These are phyloP conservation scores for Suhomyces bolitotheri DNA, from an alignment of 1,139 yeast genomes.

Conservation along the genomic window DNA sequence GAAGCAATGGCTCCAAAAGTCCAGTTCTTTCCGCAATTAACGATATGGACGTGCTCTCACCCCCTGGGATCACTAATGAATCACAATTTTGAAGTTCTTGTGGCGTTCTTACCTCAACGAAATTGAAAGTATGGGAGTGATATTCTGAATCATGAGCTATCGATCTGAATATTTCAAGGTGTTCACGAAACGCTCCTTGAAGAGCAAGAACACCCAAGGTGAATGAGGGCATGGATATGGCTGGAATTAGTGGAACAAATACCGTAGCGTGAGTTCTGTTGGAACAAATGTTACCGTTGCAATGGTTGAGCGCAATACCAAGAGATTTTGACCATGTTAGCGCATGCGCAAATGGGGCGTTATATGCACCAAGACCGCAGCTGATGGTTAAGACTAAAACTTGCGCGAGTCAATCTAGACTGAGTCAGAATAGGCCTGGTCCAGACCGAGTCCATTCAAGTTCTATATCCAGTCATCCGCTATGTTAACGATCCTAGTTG, in stretches of 20 bases:
- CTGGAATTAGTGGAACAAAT: neutral
- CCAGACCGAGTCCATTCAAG: no score
- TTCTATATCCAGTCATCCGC: no score
- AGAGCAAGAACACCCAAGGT: slow-evolving; percentile 70
- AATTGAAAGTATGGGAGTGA: slow-evolving; percentile 21
- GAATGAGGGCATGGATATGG: slow-evolving; percentile 6
- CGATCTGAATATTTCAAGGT: slow-evolving; percentile 51
- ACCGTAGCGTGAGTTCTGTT: neutral
- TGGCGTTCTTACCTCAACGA: slow-evolving; percentile 55
- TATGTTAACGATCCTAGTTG: no score
- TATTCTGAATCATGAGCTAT: slow-evolving; percentile 32
- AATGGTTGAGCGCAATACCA: no score
- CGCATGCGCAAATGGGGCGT: neutral
- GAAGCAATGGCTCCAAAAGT: slow-evolving; percentile 54
- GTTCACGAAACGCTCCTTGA: slow-evolving; percentile 81
- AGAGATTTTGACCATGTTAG: no score
- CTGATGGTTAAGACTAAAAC: no score
- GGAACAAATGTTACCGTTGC: no score
- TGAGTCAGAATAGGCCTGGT: no score
- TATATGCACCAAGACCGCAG: no score
- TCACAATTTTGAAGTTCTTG: slow-evolving; percentile 52
- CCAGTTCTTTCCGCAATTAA: slow-evolving; percentile 68
- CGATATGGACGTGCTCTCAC: slow-evolving; percentile 79
- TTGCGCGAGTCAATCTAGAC: slow-evolving; percentile 1
- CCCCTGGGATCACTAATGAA: slow-evolving; percentile 76